Evolutionary conservation across 228 moss, liverwort and hornwort species (phyloP).

Genomic region (Sphagnum fallax): DNA sequence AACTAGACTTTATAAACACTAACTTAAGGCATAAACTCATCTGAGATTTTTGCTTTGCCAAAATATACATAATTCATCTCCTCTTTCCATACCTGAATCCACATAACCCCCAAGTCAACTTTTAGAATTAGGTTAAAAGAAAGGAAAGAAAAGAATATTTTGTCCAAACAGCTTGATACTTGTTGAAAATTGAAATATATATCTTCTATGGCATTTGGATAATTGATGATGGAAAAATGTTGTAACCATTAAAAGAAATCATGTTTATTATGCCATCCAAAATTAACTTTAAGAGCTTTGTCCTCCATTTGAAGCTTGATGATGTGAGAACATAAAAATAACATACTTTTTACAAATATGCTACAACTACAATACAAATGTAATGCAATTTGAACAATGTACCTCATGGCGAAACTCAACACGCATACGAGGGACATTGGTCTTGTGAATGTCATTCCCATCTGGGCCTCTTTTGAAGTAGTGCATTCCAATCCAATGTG

Average conservation of each 20-base stretch:
- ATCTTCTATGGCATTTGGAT: neutral
- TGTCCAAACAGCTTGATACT: no score
- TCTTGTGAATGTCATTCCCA: constrained; percentile 90
- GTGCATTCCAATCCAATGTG: constrained; percentile 84
- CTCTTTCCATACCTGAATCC: constrained; percentile 74
- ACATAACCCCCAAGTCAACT: neutral
- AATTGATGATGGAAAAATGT: neutral
- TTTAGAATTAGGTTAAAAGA: neutral
- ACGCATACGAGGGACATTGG: constrained; percentile 96
- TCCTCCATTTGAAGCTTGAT: neutral
- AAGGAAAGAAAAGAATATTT: neutral
- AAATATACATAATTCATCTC: constrained; percentile 79
- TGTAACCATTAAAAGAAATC: neutral
- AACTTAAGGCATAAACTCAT: constrained; percentile 58
- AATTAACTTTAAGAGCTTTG: neutral
- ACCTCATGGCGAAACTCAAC: constrained; percentile 99
- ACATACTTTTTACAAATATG: neutral
- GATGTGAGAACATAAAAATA: neutral
- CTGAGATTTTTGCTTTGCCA: constrained; percentile 38
- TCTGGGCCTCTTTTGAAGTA: constrained; percentile 77
- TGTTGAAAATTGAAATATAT: neutral
- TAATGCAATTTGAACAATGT: neutral
- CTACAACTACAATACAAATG: no score
- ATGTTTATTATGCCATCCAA: neutral
- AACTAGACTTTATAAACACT: no score